A percentile compares a stretch with the other conserved stretches of the same genome.
These are phyloP conservation scores for Boechera divaricarpa DNA, from an alignment of 345 rosid genomes.

Conservation along the genomic window DNA sequence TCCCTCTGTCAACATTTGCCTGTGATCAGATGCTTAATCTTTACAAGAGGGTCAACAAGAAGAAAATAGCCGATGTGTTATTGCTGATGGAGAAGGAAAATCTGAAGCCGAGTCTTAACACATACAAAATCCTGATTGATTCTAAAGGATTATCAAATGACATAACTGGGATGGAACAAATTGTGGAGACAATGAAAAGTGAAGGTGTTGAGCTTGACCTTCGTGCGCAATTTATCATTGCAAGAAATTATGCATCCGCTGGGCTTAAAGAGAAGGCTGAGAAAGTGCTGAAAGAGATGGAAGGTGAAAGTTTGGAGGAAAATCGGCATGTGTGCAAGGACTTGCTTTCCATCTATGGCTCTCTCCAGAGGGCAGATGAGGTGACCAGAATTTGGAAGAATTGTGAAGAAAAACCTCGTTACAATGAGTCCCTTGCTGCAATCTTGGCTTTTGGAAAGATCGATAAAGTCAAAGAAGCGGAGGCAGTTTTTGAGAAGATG, in stretches of 20 bases:
- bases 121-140: conserved; percentile 75
- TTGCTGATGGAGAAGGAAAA: conserved; percentile 90
- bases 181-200: conserved; percentile 82
- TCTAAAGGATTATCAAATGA: conserved; percentile 72
- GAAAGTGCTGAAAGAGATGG: conserved; percentile 73
- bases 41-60: conserved; percentile 77
- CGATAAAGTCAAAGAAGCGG: conserved; percentile 72
- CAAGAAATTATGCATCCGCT: conserved; percentile 66
- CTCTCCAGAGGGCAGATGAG: conserved; percentile 73
- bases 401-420: conserved; percentile 62
- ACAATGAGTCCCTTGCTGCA: conserved; percentile 61
- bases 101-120: conserved; percentile 65
- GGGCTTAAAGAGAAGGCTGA: conserved; percentile 73
- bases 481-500: conserved; percentile 66
- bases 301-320: conserved; percentile 66
- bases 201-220: conserved; percentile 77
- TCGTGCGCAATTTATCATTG: conserved; percentile 54
- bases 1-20: conserved; percentile 70
- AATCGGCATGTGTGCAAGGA: conserved; percentile 57
- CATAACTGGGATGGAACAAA: conserved; percentile 81
- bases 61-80: conserved; percentile 82
- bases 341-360: conserved; percentile 73
- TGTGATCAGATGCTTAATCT: conserved; percentile 90
- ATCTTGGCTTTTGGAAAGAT: conserved; percentile 85
- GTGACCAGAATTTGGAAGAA: conserved; percentile 82